phyloP scores from a whole-genome alignment of 83 land plant species.

The Picea abies region DNA sequence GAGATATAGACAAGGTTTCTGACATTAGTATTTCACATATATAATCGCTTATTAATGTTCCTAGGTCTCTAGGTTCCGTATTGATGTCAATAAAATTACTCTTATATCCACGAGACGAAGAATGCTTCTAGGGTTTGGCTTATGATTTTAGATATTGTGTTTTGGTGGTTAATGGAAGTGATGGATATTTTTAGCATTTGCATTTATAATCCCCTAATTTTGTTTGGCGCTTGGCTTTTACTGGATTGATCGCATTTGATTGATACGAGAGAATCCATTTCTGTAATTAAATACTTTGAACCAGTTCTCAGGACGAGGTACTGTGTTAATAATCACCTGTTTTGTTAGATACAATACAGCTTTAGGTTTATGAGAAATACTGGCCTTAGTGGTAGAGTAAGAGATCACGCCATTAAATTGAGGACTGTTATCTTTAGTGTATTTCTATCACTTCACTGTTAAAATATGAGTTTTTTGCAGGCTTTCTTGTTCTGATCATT shows the following conservation, averaged over 20 bases:
- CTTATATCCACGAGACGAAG: no score
- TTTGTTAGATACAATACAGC: not conserved
- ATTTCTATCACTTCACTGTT: not conserved
- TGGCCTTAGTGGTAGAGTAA: no score
- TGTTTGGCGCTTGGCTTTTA: not conserved
- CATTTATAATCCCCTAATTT: not conserved
- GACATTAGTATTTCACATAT: no score
- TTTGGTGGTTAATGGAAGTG: not conserved
- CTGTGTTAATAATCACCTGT: not conserved
- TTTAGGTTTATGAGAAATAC: not conserved
- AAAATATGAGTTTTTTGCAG: not conserved
- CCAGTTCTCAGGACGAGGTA: no score
- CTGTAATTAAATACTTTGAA: no score
- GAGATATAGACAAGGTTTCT: no score
- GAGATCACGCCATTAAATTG: no score
- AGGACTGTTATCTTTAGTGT: not conserved
- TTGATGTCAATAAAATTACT: no score
- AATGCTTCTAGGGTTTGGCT: not conserved
- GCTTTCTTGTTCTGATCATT: not conserved
- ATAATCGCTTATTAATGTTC: no score
- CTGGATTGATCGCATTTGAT: not conserved
- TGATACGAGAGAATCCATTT: not conserved
- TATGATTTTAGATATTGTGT: not conserved
- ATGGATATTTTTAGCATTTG: not conserved
- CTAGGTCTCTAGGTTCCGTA: no score